Conservation (phyloP, 2,329 filamentous ascomycete genomes). For the Ramularia collo-cygni region DNA sequence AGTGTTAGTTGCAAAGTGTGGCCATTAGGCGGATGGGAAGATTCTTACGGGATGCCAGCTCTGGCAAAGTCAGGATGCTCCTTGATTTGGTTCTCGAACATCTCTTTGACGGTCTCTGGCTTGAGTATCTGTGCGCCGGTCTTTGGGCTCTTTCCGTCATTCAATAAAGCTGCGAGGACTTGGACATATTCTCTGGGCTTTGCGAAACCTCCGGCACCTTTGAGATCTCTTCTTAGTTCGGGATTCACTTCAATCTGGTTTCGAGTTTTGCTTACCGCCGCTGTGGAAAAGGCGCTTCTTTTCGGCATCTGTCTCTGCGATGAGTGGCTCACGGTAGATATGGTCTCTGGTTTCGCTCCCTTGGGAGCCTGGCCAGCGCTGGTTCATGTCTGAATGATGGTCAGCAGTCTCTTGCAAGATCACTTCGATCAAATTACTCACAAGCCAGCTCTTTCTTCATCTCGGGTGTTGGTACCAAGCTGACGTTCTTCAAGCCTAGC, state of each 20-base stretch:
- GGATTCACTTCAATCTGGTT: no score
- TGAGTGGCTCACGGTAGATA: slow-evolving; percentile 41
- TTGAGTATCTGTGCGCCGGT: slow-evolving; percentile 51
- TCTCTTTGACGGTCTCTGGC: slow-evolving; percentile 50
- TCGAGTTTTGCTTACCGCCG: slow-evolving; percentile 29
- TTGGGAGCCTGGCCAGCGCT: slow-evolving; percentile 37
- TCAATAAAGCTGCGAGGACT: slow-evolving; percentile 57
- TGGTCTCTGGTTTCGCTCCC: slow-evolving; percentile 42
- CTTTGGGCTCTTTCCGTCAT: slow-evolving; percentile 54
- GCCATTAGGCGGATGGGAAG: no score
- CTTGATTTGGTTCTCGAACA: slow-evolving; percentile 54
- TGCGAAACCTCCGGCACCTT: slow-evolving; percentile 56
- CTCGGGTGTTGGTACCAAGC: slow-evolving; percentile 49
- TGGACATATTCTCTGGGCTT: slow-evolving; percentile 54
- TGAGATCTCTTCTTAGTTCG: no score
- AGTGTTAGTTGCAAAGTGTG: no score
- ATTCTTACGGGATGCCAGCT: slow-evolving; percentile 13
- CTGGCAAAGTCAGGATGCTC: slow-evolving; percentile 31
- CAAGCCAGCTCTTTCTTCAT: slow-evolving; percentile 50
- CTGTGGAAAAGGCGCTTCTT: slow-evolving; percentile 46
- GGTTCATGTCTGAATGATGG: slow-evolving; percentile 42
- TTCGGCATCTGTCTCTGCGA: slow-evolving; percentile 40
- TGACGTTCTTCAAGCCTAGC: slow-evolving; percentile 43
- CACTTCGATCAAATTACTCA: no score
- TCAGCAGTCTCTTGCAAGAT: no score